Evolutionary conservation across 129 eudicot genomes (phyloP), one percentile per base, ranked within the genome.

Genomic region (Tagetes erecta): DNA sequence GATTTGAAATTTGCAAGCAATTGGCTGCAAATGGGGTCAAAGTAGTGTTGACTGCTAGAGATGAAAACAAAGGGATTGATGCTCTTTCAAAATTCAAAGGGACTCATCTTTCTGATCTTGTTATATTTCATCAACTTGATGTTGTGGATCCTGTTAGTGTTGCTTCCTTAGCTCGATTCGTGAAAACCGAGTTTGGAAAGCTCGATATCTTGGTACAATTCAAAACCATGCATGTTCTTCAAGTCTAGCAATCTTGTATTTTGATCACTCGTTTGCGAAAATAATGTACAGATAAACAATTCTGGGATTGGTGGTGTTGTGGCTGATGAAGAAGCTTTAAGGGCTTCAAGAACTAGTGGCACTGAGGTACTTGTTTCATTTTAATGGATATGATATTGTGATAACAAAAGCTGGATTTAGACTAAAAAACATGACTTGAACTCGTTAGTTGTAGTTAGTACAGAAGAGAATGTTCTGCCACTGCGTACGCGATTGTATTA

Each of bases 191-290:
- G 31, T 86, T 85, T 37, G 91, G 92, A 34, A 91, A 80, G 70
- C 94, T 91, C 78, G 94, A 91, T 85, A 91, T 91, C 50, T 71
- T 88, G 86, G 95, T 88, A 81, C 62, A 44, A 45, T 76, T 74
- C 33, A 11, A 2, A 30, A 33, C 34, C 72, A 13, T 13, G 13
- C 72, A 13, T 13, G 13, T 3, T 67, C 45, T 57, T 76, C 12
- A 44, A 8, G 14, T 38, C 53, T 44, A 73, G 37, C 13, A 60
- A 36, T 62, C 67, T 62, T 62, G 45, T 12, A 13, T 62, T 36
- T 36, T 62, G 27, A 62, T 45, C 67, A 37, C 30, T 36, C 27
- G 7, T 30, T 47, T 44, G 34, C 36, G 35, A 8, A 10, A 52
- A 51, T 45, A 40, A 34, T 42, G 41, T 37, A 42, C 73, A 89